A percentile compares a stretch with the other conserved stretches of the same genome.
Conservation (phyloP, 2,329 filamentous ascomycete species). For the Xylaria sp. region DNA sequence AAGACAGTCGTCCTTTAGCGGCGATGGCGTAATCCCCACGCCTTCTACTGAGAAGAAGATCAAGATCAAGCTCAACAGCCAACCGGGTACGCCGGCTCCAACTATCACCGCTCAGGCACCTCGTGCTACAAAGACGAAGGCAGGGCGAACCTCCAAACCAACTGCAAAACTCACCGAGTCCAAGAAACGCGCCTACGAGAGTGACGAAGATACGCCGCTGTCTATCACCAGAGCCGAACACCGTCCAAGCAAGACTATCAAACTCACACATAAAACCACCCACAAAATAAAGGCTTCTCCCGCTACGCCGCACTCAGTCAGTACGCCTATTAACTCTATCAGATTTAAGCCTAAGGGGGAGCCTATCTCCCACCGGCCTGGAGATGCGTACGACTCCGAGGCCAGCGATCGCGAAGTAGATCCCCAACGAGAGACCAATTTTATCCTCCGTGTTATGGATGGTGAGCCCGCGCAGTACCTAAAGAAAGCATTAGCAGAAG, state of each 20-base stretch:
- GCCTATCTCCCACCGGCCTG: slow-evolving; percentile 74
- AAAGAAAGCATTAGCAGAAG: slow-evolving; percentile 77
- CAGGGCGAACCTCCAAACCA: slow-evolving; percentile 68
- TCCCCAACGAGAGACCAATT: slow-evolving; percentile 88
- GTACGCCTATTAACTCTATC: slow-evolving; percentile 53
- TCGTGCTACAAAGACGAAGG: slow-evolving; percentile 63
- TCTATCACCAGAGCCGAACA: slow-evolving; percentile 49
- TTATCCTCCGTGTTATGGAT: slow-evolving; percentile 87
- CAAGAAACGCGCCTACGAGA: slow-evolving; percentile 70
- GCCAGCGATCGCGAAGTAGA: slow-evolving; percentile 90
- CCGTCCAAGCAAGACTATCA: slow-evolving; percentile 64
- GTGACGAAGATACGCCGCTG: slow-evolving; percentile 58
- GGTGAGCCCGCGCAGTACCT: slow-evolving; percentile 89
- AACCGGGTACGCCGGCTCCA: slow-evolving; percentile 46
- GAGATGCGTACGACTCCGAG: slow-evolving; percentile 96
- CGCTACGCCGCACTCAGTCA: slow-evolving; percentile 46
- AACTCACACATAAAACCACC: slow-evolving; percentile 62
- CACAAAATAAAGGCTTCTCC: slow-evolving; percentile 48
- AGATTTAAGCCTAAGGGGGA: slow-evolving; percentile 75
- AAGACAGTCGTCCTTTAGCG: slow-evolving; percentile 45
- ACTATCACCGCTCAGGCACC: slow-evolving; percentile 41
- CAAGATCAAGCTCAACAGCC: slow-evolving; percentile 54
- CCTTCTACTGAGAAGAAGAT: slow-evolving; percentile 50
- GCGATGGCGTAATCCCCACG: slow-evolving; percentile 42
- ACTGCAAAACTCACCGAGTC: slow-evolving; percentile 66